phyloP scores from a whole-genome alignment of 306 rosid genomes.

The Cicer arietinum region DNA sequence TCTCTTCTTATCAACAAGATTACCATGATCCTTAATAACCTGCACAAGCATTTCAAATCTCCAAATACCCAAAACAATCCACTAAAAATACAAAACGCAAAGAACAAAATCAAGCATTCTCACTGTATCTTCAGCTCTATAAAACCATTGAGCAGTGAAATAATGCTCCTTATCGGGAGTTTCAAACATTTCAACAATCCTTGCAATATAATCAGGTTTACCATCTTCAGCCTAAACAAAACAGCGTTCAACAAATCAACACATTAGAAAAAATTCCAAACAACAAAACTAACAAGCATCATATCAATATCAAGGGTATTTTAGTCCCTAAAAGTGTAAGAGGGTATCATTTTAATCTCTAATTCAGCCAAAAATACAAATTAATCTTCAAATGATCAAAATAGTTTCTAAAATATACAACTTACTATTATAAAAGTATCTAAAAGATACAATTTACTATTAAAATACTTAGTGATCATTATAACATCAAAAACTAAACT shows the following conservation, averaged over 20 bases:
- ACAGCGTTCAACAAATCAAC: not conserved
- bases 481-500: too few relatives aligned
- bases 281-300: not conserved
- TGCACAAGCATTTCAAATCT: conserved; percentile 14
- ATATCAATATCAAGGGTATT: too few relatives aligned
- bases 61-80: not conserved
- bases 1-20: conserved; percentile 43
- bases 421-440: too few relatives aligned
- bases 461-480: too few relatives aligned
- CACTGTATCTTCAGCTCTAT: conserved; percentile 55
- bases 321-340: too few relatives aligned
- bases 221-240: conserved; percentile 49
- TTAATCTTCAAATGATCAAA: too few relatives aligned
- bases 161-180: not conserved
- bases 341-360: too few relatives aligned
- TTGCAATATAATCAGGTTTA: conserved; percentile 49
- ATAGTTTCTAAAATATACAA: too few relatives aligned
- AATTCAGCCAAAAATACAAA: too few relatives aligned
- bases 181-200: conserved; percentile 55
- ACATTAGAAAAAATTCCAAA: not conserved
- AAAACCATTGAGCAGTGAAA: conserved; percentile 58
- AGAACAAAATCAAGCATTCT: not conserved
- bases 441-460: too few relatives aligned
- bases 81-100: not conserved
- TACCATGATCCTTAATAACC: conserved; percentile 46